Percentiles rank a stretch among this genome's conserved stretches.
phyloP scores from a whole-genome alignment of 805 yeast species.

The Candida oleophila region DNA sequence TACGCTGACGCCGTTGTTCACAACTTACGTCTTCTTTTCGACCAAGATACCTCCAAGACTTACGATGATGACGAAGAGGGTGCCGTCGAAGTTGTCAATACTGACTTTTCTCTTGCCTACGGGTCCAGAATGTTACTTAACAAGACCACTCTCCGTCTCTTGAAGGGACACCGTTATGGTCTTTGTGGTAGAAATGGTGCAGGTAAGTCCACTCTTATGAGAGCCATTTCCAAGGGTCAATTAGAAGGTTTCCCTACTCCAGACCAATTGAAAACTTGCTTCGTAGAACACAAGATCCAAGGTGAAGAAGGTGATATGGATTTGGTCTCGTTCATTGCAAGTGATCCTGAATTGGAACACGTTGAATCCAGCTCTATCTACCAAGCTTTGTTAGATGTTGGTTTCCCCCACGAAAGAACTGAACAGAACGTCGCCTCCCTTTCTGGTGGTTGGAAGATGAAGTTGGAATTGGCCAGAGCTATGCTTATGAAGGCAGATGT shows the following conservation, averaged over 20 bases:
- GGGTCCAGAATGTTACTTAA: slow-evolving; percentile 96
- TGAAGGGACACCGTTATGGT: slow-evolving; percentile 97
- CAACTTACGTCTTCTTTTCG: slow-evolving; percentile 53
- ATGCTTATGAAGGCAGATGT: slow-evolving; percentile 98
- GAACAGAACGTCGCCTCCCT: slow-evolving; percentile 89
- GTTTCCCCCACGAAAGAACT: slow-evolving; percentile 88
- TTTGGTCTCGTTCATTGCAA: slow-evolving; percentile 80
- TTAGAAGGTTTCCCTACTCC: slow-evolving; percentile 96
- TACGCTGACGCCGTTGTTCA: slow-evolving; percentile 46
- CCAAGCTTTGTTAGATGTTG: slow-evolving; percentile 76
- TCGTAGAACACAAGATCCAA: slow-evolving; percentile 95
- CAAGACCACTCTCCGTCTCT: slow-evolving; percentile 82
- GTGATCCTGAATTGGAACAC: slow-evolving; percentile 74
- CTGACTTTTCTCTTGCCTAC: slow-evolving; percentile 93
- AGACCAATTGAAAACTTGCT: slow-evolving; percentile 84
- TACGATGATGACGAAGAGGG: slow-evolving; percentile 65
- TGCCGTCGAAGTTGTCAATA: slow-evolving; percentile 88
- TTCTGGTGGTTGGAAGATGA: slow-evolving; percentile 99
- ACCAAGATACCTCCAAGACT: slow-evolving; percentile 42
- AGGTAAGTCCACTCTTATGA: slow-evolving; percentile 96
- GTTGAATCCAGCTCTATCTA: slow-evolving; percentile 73
- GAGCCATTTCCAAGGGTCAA: slow-evolving; percentile 95
- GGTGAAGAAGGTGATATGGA: slow-evolving; percentile 92
- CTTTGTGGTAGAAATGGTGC: slow-evolving; percentile 98
- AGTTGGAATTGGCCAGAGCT: slow-evolving; percentile 96